These are phyloP conservation scores for Diaporthe humulicola DNA, from an alignment of 2,329 filamentous ascomycete genomes.

Conservation along the genomic window DNA sequence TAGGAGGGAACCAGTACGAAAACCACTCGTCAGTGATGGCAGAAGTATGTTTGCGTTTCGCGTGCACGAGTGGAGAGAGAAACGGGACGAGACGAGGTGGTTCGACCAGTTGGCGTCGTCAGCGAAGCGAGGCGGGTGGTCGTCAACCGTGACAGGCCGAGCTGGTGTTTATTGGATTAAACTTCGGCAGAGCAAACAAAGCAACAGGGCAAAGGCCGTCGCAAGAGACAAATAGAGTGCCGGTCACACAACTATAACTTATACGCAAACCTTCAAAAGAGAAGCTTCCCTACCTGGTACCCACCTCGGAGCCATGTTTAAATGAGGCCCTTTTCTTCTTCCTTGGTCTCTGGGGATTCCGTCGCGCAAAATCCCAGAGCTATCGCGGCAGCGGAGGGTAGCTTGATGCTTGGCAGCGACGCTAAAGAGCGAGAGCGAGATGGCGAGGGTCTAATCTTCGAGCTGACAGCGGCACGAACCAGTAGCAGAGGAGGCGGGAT, in stretches of 20 bases:
- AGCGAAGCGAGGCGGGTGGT: neutral
- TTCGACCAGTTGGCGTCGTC: neutral
- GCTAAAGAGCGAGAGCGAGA: constrained; percentile 32
- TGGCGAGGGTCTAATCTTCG: neutral
- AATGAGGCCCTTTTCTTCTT: neutral
- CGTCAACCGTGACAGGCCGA: constrained; percentile 7
- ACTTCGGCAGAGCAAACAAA: neutral
- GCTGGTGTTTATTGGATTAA: neutral
- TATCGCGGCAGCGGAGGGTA: constrained; percentile 9
- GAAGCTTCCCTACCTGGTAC: constrained; percentile 26
- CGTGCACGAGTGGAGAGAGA: neutral
- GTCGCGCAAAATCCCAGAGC: constrained; percentile 18
- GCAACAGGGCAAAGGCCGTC: neutral
- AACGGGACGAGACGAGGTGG: neutral
- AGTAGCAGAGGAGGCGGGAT: neutral
- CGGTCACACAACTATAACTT: neutral
- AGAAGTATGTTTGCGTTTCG: neutral
- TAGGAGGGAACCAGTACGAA: neutral
- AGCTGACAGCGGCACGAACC: constrained; percentile 1
- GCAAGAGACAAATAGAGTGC: neutral
- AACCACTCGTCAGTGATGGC: neutral
- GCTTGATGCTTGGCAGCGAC: neutral
- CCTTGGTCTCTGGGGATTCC: neutral
- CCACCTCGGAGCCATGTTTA: neutral
- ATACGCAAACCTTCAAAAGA: constrained; percentile 17